Percentiles rank a stretch among this genome's conserved stretches.
Evolutionary conservation across 73 alveolate genomes (phyloP).

Genomic region (Stentor coeruleus): DNA sequence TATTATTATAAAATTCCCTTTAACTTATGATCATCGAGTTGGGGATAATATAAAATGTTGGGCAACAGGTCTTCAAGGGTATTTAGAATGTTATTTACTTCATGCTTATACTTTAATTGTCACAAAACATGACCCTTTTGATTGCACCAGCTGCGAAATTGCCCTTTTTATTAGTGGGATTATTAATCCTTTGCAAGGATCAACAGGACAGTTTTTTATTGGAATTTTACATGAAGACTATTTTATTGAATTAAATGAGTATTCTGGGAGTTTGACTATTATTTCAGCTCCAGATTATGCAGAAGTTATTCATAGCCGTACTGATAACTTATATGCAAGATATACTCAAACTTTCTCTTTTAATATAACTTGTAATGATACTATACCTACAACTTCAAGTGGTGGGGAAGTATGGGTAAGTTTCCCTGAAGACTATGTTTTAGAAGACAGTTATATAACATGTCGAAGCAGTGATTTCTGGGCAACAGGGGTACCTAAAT

Average conservation of each 20-base stretch:
- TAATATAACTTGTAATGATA: conserved; percentile 37
- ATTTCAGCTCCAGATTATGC: conserved; percentile 19
- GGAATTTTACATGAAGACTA: conserved; percentile 7
- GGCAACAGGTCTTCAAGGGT: conserved; percentile 22
- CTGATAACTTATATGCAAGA: background rate
- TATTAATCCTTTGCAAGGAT: background rate
- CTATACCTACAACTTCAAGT: conserved; percentile 29
- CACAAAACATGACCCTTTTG: background rate
- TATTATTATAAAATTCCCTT: conserved; percentile 40
- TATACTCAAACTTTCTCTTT: background rate
- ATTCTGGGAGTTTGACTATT: conserved; percentile 9
- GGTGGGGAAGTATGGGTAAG: conserved; percentile 40
- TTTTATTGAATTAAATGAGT: conserved; percentile 4
- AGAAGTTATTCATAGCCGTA: background rate
- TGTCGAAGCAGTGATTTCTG: background rate
- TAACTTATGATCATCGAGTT: conserved; percentile 32
- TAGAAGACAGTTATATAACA: background rate
- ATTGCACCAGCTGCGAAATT: background rate
- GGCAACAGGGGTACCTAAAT: conserved; percentile 8
- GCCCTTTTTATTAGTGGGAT: background rate
- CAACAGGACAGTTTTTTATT: background rate
- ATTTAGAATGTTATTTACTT: conserved; percentile 16
- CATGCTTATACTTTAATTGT: background rate
- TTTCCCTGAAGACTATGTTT: conserved; percentile 31
- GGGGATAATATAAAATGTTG: conserved; percentile 49